A percentile compares a stretch with the other conserved stretches of the same genome.
Conservation (phyloP, 176 grass and related monocot species). For the Phragmites australis region DNA sequence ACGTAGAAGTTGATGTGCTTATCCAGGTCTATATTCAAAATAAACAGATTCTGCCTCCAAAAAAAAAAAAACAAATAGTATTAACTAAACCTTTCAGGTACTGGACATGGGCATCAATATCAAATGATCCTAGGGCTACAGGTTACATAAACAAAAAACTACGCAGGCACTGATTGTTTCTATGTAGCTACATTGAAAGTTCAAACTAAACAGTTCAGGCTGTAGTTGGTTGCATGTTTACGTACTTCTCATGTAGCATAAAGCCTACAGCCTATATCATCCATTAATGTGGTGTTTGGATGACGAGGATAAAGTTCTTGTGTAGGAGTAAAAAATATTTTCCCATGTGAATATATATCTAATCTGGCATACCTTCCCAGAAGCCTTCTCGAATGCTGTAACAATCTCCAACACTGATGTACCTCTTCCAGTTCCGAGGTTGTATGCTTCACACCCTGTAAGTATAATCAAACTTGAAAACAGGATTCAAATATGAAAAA, state of each 20-base stretch:
- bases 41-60: not conserved
- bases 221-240: not conserved
- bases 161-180: too few relatives aligned
- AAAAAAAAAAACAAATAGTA: not conserved
- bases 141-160: too few relatives aligned
- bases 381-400: conserved; percentile 89
- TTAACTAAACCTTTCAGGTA: not conserved
- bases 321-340: not conserved
- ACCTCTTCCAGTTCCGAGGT: conserved; percentile 93
- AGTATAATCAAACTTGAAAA: conserved; percentile 29
- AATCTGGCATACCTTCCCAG: conserved; percentile 72
- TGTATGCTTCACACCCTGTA: conserved; percentile 86
- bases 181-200: not conserved
- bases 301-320: not conserved
- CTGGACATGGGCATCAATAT: not conserved
- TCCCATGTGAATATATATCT: not conserved
- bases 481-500: conserved; percentile 18
- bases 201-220: not conserved
- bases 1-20: not conserved
- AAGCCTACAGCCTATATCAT: not conserved
- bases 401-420: conserved; percentile 98
- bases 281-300: not conserved
- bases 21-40: not conserved
- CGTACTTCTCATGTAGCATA: not conserved
- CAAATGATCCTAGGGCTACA: too few relatives aligned